Conservation (phyloP, 129 eudicot genomes). For the Artemisia argyi region DNA sequence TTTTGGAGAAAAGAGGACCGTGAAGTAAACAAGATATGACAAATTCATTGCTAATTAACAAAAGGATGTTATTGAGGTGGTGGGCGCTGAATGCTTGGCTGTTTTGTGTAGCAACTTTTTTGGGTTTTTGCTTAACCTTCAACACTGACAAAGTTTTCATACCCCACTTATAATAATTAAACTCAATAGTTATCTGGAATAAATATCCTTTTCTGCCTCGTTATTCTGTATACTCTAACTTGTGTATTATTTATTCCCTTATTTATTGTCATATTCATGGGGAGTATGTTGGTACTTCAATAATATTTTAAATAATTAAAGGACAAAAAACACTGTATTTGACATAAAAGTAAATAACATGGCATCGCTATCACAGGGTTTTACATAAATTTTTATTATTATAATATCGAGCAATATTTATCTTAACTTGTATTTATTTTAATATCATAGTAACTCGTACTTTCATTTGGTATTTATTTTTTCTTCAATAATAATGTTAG, state of each 20-base stretch:
- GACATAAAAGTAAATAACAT: too few species aligned
- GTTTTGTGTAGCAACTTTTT: constrained; percentile 63
- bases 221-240: constrained; percentile 24
- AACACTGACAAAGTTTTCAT: constrained; percentile 22
- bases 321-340: too few species aligned
- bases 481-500: too few species aligned
- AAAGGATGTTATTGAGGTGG: constrained; percentile 32
- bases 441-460: too few species aligned
- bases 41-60: constrained; percentile 35
- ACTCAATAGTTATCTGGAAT: constrained; percentile 12
- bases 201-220: constrained; percentile 29
- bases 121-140: constrained; percentile 44
- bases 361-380: too few species aligned
- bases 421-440: too few species aligned
- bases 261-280: constrained; percentile 19
- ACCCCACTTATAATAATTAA: constrained; percentile 18
- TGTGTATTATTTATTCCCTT: constrained; percentile 27
- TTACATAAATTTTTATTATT: too few species aligned
- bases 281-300: neutral
- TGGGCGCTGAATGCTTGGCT: constrained; percentile 53
- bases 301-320: too few species aligned
- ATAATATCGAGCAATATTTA: too few species aligned
- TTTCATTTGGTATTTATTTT: too few species aligned
- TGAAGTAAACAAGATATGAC: constrained; percentile 37
- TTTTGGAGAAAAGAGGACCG: constrained; percentile 36